Conservation (phyloP, 1,284 basidiomycete species). For the Marasmius fiardii region DNA sequence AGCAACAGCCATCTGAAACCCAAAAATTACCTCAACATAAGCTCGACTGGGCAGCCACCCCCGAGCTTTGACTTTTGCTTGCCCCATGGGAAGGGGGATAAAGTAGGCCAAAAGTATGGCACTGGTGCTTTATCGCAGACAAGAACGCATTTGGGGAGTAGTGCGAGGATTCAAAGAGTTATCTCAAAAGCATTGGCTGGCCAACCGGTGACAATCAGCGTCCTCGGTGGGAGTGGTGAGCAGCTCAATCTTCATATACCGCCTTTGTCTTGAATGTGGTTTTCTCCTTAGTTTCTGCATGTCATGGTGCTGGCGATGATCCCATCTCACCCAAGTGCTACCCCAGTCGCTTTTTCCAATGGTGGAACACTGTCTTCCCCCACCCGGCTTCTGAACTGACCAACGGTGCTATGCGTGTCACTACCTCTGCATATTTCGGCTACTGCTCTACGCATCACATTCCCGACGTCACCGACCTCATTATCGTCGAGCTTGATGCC, state of each 20-base stretch:
- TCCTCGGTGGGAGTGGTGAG: slow-evolving; percentile 87
- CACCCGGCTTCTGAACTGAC: slow-evolving; percentile 94
- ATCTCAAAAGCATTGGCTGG: slow-evolving; percentile 84
- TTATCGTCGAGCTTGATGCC: slow-evolving; percentile 90
- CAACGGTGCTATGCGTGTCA: slow-evolving; percentile 88
- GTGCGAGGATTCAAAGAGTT: slow-evolving; percentile 81
- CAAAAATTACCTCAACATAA: slow-evolving; percentile 66
- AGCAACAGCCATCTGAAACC: slow-evolving; percentile 53
- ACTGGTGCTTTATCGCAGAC: slow-evolving; percentile 74
- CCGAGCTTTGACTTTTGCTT: slow-evolving; percentile 86
- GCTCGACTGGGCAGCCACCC: slow-evolving; percentile 19
- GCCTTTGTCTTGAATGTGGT: background rate
- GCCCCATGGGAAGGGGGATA: slow-evolving; percentile 71
- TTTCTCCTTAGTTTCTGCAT: slow-evolving; percentile 68
- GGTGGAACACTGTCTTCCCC: slow-evolving; percentile 95
- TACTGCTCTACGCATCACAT: slow-evolving; percentile 91
- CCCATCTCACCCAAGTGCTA: slow-evolving; percentile 85
- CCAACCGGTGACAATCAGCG: slow-evolving; percentile 85
- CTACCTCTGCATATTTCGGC: slow-evolving; percentile 89
- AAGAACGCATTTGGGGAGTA: slow-evolving; percentile 76
- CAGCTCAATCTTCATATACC: slow-evolving; percentile 15
- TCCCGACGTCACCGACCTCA: slow-evolving; percentile 87
- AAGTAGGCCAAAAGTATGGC: slow-evolving; percentile 76
- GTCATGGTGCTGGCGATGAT: slow-evolving; percentile 92
- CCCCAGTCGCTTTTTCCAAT: slow-evolving; percentile 87